Evolutionary conservation across 805 yeast genomes (phyloP), one percentile per base, ranked within the genome.

Genomic region (Pichia ethanolica): DNA sequence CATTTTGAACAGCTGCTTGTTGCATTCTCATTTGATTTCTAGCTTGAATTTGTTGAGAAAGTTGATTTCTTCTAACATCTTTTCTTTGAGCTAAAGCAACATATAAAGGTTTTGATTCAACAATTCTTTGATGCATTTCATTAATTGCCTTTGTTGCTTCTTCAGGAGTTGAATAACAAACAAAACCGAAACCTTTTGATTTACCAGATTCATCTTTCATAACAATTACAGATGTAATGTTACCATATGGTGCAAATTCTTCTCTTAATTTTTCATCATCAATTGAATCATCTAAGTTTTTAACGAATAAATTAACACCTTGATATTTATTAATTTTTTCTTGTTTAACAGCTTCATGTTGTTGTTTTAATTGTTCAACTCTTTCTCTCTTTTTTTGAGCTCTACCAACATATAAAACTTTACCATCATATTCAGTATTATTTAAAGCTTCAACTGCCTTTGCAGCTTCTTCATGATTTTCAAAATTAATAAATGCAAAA

Each of bases 341-440:
- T 69, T 86, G 78, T 70, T 96, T 83, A 61, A 86, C 83, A 60
- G 86, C 81, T 74, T 93, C 98, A 76, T 88, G 84, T 76, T 89
- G 95, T 74, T 84, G 85, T 78, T 86, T 89, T 72, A 93, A 86
- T 74, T 89, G 95, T 76, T 89, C 96, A 67, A 83, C 72, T 79
- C 99, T 90, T 81, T 93, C 99, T 72, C 86, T 79, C 82, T 89
- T 91, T 89, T 89, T 91, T 79, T 93, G 99, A 61, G 99, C 99
- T 74, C 99, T 89, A 65, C 97, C 97, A 65, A 91, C 99, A 71
- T 82, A 93, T 58, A 93, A 73, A 71, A 76, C 80, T 76, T 87
- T 88, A 65, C 93, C 95, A 63, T 81, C 82, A 69, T 84, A 70
- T 67, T 93, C 98, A 61, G 71, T 74, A 69, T 85, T 96, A 74